Base-by-base conservation (phyloP, 176 grass and related monocot species). In the Phoenix dactylifera region DNA sequence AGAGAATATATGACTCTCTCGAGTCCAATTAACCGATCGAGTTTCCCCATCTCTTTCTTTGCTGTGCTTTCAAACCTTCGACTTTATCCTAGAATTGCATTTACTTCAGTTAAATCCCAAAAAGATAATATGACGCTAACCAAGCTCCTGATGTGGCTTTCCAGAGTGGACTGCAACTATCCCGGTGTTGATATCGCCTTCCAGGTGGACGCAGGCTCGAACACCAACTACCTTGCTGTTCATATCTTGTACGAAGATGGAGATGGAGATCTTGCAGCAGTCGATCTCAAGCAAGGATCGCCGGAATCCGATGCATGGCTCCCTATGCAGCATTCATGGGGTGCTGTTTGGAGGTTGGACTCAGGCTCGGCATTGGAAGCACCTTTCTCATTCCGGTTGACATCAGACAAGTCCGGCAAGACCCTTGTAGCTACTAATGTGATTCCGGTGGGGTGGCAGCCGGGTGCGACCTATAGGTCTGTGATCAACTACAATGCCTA, bases 391-490 rank as follows among this genome's bases (percentile, higher is more conserved):
- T 54, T 95, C 48, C 79, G 73, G 25, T 49, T 72, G 52, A 78
- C 87, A 66, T 79, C 86, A 56, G 82, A 73, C 76, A 72, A 66
- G 58, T 80, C 69, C 67, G 66, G 76, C 59, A 73, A 76, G 67
- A 75, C 32, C 3, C 72, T 89, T 16, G 76, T 95, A 2, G 86
- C 86, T 55, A 76, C 72, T 19, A 55, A 86, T 24, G 90, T 89
- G 73, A 86, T 95, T 60, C 90, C 90, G 0, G 82, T 64, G 0
- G 77, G 80, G 59, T 95, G 90, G 90, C 49, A 78, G 44, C 67
- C 86, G 0, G 61, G 83, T 66, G 17, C 28, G 2, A 66, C 73
- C 24, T 95, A 95, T 69, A 63, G 23, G n/a, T 85, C 86, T 19
- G 18, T 79, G 17, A 60, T 89, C 4, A 52, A 44, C 35, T 44